Base-by-base conservation (phyloP, 1,284 basidiomycete species). In the Rhizoctonia solani region DNA sequence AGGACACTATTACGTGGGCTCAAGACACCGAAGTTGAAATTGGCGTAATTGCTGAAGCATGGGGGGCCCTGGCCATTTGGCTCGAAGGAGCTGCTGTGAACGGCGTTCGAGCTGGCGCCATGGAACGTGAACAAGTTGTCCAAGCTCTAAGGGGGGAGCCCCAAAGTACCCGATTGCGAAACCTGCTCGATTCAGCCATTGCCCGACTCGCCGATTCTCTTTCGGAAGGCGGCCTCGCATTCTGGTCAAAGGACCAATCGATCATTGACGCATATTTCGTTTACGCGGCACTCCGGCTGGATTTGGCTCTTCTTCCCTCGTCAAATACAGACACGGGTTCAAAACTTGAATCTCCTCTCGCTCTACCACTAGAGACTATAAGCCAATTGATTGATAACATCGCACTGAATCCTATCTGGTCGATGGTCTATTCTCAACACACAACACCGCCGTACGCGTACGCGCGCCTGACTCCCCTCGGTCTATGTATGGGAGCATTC, bases 1-100 rank as follows among this genome's bases (percentile, higher is more conserved):
- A 82, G 1, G 87, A 90, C 50, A 76, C 88, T 1, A 72, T 84
- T 9, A 71, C 73, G 1, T 69, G 72, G 72, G 66, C 16, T 56
- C 54, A n/a, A 63, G 70, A 14, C n/a, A 30, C 67, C 16, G 73
- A 73, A 39, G 69, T 80, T 14, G 56, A 70, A 1, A 68, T 63
- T n/a, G 61, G 13, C 19, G 69, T 78, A 1, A 80, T 84, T 82
- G 77, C 76, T 0, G 80, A 81, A 1, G 70, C 85, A 1, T 90
- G 87, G 86, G 76, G 79, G 29, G 80, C 80, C 4, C 76, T 83
- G 23, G 81, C 87, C 0, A 86, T 85, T 2, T 94, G 89, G 86
- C 74, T 92, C 4, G 87, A 89, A 71, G 92, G 93, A 0, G 82
- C 84, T 16, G 81, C 80, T 63, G 80, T 93, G 32, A 95, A 96